Evolutionary conservation across 176 grass and related monocot genomes (phyloP), one percentile per base, ranked within the genome.

Genomic region (Eremochloa ophiuroides): DNA sequence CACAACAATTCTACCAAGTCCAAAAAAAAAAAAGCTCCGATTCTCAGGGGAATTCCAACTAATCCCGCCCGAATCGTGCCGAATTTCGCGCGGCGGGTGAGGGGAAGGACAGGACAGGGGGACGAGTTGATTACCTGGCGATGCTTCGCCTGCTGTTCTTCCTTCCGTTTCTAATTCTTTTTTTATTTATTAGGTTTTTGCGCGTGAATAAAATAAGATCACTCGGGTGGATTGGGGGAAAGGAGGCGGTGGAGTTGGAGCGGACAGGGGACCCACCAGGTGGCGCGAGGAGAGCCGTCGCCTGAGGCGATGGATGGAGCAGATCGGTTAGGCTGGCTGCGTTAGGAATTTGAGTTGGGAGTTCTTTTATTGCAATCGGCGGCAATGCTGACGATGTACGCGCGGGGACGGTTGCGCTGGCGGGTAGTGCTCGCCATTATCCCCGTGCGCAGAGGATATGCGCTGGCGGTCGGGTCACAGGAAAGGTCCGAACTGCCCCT

Each of bases 1-100:
- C 23, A 23, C 76, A 92, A n/a, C n/a, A n/a, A n/a, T n/a, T 26
- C 85, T 77, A 64, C 55, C 80, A 40, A 50, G n/a, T 48, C 15
- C 56, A 8, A 58, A 58, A 69, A 8, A 58, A 58, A 69, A 41
- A n/a, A 51, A 6, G 40, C 33, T 63, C 46, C 65, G 13, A 86
- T 66, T 25, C 80, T 70, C 30, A 78, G 72, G 41, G 66, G 38
- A 79, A 67, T 58, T 50, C 48, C 77, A 50, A 25, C 6, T 10
- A 66, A 17, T 4, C n/a, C 41, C 63, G 31, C 74, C 70, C 72
- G 3, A 72, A 74, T 71, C 50, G 28, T n/a, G n/a, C 4, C 20
- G 40, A 60, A 82, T 67, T 74, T 68, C 38, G 20, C 25, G 13
- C 37, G 15, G 75, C 34, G 43, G 78, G 78, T 74, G 64, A 55